Base-by-base conservation (phyloP, 2,329 filamentous ascomycete species). In the Aspergillus sp. region DNA sequence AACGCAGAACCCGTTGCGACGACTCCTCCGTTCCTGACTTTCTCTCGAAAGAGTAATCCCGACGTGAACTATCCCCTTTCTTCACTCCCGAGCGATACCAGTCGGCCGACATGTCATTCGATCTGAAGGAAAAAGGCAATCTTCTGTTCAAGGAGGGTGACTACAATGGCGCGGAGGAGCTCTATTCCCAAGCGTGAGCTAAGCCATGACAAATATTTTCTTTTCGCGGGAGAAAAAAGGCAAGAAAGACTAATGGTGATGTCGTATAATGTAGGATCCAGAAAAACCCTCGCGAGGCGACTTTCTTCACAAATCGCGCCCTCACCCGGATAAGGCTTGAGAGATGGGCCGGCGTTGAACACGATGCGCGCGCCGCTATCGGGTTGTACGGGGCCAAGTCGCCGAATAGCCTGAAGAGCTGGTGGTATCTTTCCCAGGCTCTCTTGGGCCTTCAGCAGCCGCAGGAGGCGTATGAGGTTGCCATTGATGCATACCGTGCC, bases 261-360 rank as follows among this genome's bases (percentile, higher is more conserved):
- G 11, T 2, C 41, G 33, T 7, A 27, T 41, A 11, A 31, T 64
- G 11, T 31, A 91, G 88, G 41, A 92, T 96, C 66, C 86, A 90
- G 66, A 86, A 87, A 70, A 90, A 96, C 74, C 83, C 90, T 4
- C 83, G 80, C 55, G 95, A 96, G 70, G 85, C 89, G 1, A 81
- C 89, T 31, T 83, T 96, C 51, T 97, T 92, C 77, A 93, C 91
- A 40, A 98, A 97, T 77, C 90, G 93, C 54, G 90, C 92, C 52
- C 89, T 96, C 77, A 87, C 89, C 3, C 86, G 92, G 41, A 81
- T 95, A 58, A 90, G 89, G 75, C 83, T 96, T 21, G 77, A 82
- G 59, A 81, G 86, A 66, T 96, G 88, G 85, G 83, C 90, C 31
- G 86, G 82, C 9, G 91, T 89, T 49, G 87, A 95, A 62, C 79